Evolutionary conservation across 2,329 filamentous ascomycete genomes (phyloP), one percentile per base, ranked within the genome.

Genomic region (Hypoxylon sp.): DNA sequence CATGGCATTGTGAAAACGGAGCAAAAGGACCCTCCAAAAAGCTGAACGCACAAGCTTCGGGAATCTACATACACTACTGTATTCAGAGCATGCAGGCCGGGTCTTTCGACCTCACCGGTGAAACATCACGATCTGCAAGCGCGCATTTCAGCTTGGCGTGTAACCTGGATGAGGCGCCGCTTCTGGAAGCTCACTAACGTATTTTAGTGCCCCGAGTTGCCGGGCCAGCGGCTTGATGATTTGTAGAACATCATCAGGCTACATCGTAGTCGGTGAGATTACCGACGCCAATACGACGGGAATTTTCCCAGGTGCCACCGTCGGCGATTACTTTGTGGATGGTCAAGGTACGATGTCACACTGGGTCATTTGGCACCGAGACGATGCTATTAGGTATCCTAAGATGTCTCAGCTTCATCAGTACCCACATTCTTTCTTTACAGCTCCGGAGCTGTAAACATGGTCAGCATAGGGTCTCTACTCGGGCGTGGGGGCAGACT

Each of bases 101-200:
- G 20, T 18, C 22, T 33, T 48, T 61, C 33, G 32, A 46, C 22
- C 12, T 49, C 30, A 3, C 12, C 44, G 42, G 49, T 59, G 53
- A 67, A 64, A 67, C 67, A 67, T 60, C 32, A 42, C 57, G 60
- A 64, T 67, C 67, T 50, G 49, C 67, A 64, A 58, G 53, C 38
- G 42, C 56, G 49, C 32, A 32, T 49, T 52, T 64, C 60, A 67
- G 60, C 63, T 64, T 44, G 33, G 14, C 30, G 46, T 44, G 14
- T 28, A 28, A 53, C 46, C 33, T 52, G 22, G 12, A 6, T 36
- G 18, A 58, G 18, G 45, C 30, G 32, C 44, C 42, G 54, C n/a
- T 55, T 52, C 57, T 56, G 46, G 53, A 55, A 60, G 52, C 50
- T 58, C 26, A 51, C 61, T 38, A 45, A 52, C n/a, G n/a, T n/a